Conservation (phyloP, 140 eudicot species). For the Bidens hawaiensis region DNA sequence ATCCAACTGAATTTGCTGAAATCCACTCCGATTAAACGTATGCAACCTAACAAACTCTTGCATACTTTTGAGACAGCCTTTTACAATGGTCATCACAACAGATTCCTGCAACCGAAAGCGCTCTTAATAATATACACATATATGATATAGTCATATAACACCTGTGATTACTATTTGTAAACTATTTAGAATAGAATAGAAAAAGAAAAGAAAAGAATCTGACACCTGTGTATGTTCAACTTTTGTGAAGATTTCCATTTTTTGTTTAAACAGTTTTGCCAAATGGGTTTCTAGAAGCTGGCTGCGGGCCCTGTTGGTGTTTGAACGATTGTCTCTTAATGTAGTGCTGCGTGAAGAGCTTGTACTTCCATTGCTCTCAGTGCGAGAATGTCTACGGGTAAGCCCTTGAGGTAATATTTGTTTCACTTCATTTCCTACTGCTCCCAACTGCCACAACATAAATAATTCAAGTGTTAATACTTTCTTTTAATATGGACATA, state of each 20-base stretch:
- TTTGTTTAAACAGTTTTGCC: slow-evolving; percentile 92
- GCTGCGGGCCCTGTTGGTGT: slow-evolving; percentile 84
- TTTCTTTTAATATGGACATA: too few species aligned
- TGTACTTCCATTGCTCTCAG: slow-evolving; percentile 93
- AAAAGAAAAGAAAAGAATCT: too few species aligned
- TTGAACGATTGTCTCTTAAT: slow-evolving; percentile 77
- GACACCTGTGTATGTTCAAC: slow-evolving; percentile 81
- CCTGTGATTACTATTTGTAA: not conserved
- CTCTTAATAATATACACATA: slow-evolving; percentile 13
- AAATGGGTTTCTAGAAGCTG: slow-evolving; percentile 97
- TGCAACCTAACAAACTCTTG: slow-evolving; percentile 87
- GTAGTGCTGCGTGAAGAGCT: slow-evolving; percentile 91
- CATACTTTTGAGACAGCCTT: slow-evolving; percentile 81
- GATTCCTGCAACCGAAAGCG: slow-evolving; percentile 70
- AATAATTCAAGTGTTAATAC: not conserved
- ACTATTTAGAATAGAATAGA: slow-evolving; percentile 2
- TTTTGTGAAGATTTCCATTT: slow-evolving; percentile 92
- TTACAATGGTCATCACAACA: slow-evolving; percentile 63
- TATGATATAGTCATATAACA: too few species aligned
- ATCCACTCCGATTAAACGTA: slow-evolving; percentile 92
- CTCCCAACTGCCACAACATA: slow-evolving; percentile 46
- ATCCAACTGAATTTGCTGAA: slow-evolving; percentile 96
- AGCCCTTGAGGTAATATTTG: slow-evolving; percentile 76
- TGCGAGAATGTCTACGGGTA: slow-evolving; percentile 73
- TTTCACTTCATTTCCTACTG: slow-evolving; percentile 62